These are phyloP conservation scores for Colletotrichum liaoningense DNA, from an alignment of 2,329 filamentous ascomycete species.

Conservation along the genomic window DNA sequence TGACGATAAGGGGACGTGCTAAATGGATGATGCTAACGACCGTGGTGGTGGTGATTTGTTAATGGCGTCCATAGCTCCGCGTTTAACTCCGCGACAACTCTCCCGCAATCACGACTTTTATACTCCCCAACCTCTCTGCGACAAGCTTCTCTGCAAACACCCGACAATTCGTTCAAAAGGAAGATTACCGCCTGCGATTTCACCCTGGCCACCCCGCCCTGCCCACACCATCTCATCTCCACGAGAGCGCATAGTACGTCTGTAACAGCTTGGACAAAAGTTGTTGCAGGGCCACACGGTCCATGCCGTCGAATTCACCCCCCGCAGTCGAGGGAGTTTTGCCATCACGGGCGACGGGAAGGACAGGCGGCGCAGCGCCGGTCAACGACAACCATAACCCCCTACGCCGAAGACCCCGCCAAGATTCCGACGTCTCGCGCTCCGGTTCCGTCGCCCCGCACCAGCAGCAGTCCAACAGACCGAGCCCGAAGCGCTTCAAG, in stretches of 20 bases:
- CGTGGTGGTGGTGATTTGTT: slow-evolving; percentile 26
- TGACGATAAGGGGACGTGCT: slow-evolving; percentile 24
- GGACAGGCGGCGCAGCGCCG: slow-evolving; percentile 24
- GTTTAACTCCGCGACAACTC: slow-evolving; percentile 32
- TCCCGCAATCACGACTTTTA: slow-evolving; percentile 13
- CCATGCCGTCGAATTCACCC: slow-evolving; percentile 37
- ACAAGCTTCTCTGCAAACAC: slow-evolving; percentile 2
- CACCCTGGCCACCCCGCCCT: background rate
- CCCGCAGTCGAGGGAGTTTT: slow-evolving; percentile 36
- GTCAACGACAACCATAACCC: slow-evolving; percentile 43
- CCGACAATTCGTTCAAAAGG: background rate
- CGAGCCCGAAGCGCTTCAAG: slow-evolving; percentile 37
- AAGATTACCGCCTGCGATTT: background rate
- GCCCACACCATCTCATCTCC: background rate
- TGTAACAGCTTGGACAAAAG: slow-evolving; percentile 36
- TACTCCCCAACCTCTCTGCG: slow-evolving; percentile 1
- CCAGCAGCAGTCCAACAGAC: slow-evolving; percentile 28
- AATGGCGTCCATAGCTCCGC: slow-evolving; percentile 29
- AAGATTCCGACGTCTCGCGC: slow-evolving; percentile 47
- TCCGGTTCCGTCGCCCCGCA: slow-evolving; percentile 37
- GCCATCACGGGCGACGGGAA: slow-evolving; percentile 36
- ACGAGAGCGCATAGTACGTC: slow-evolving; percentile 24
- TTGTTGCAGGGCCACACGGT: slow-evolving; percentile 37
- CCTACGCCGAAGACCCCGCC: slow-evolving; percentile 52
- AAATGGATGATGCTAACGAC: slow-evolving; percentile 36